Percentiles rank a stretch among this genome's conserved stretches.
Conservation (phyloP, 2,329 filamentous ascomycete species). For the Cryoendolithus antarcticus region DNA sequence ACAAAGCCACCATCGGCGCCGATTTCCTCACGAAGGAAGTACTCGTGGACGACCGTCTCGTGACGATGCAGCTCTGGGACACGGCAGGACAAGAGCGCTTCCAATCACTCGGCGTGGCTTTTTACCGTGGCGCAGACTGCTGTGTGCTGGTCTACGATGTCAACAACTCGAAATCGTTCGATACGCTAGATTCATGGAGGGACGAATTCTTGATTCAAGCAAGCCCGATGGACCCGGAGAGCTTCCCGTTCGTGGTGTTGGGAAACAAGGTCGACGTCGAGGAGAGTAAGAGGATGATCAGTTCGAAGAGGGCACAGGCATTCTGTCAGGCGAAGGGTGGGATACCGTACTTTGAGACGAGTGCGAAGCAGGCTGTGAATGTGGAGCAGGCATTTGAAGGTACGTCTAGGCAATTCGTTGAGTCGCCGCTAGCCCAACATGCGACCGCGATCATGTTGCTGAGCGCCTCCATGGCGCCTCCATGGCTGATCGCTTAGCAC, state of each 20-base stretch:
- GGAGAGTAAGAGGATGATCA: conserved; percentile 93
- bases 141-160: conserved; percentile 97
- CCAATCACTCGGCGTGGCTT: conserved; percentile 91
- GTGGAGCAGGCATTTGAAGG: conserved; percentile 75
- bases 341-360: conserved; percentile 98
- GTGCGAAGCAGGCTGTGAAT: conserved; percentile 96
- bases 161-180: conserved; percentile 98
- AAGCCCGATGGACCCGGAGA: conserved; percentile 88
- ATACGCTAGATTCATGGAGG: conserved; percentile 94
- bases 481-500: background rate
- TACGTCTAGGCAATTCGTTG: conserved; percentile 18
- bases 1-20: conserved; percentile 98
- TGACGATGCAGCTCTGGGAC: conserved; percentile 99
- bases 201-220: conserved; percentile 98
- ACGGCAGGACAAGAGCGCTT: conserved; percentile 96
- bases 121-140: conserved; percentile 95
- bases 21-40: conserved; percentile 98
- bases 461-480: background rate
- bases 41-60: conserved; percentile 87
- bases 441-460: conserved; percentile 32
- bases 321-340: conserved; percentile 97
- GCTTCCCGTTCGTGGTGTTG: conserved; percentile 94
- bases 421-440: background rate
- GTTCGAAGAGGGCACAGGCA: conserved; percentile 87
- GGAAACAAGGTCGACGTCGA: conserved; percentile 99